Evolutionary conservation across 305 asterid genomes (phyloP).

Genomic region (Fraxinus latifolia): DNA sequence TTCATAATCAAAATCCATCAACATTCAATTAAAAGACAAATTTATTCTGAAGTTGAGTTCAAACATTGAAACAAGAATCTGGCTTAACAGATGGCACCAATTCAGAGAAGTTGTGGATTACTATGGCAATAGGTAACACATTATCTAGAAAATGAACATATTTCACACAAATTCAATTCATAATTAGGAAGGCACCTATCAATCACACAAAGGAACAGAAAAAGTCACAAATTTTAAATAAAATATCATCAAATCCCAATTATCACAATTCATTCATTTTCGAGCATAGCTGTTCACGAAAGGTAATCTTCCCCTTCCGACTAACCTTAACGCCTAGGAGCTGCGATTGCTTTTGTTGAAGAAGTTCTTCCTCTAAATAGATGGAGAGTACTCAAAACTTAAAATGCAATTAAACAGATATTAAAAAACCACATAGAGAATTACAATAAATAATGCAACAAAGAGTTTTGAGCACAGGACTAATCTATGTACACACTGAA

Average conservation of each 20-base stretch:
- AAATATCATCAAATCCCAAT: not conserved
- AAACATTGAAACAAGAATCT: not conserved
- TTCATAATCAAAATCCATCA: not conserved
- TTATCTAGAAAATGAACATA: not conserved
- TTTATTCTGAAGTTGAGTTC: not conserved
- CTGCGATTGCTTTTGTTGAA: not conserved
- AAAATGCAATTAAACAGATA: not conserved
- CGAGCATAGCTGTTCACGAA: not conserved
- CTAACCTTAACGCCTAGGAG: not conserved
- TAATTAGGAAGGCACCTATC: not conserved
- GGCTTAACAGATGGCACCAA: not conserved
- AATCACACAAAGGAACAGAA: not conserved
- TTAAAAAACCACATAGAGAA: not conserved
- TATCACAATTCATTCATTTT: not conserved
- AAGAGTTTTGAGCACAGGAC: not conserved
- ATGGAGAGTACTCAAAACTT: not conserved
- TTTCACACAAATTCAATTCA: not conserved
- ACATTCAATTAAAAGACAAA: not conserved
- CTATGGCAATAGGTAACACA: not conserved
- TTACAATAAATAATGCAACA: not conserved
- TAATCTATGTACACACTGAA: not conserved
- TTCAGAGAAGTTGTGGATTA: not conserved
- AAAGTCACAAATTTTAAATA: not conserved
- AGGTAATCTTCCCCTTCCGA: not conserved
- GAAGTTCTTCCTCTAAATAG: no score